Evolutionary conservation across 1,284 basidiomycete species (phyloP).

Genomic region (Prillingera fragicola): DNA sequence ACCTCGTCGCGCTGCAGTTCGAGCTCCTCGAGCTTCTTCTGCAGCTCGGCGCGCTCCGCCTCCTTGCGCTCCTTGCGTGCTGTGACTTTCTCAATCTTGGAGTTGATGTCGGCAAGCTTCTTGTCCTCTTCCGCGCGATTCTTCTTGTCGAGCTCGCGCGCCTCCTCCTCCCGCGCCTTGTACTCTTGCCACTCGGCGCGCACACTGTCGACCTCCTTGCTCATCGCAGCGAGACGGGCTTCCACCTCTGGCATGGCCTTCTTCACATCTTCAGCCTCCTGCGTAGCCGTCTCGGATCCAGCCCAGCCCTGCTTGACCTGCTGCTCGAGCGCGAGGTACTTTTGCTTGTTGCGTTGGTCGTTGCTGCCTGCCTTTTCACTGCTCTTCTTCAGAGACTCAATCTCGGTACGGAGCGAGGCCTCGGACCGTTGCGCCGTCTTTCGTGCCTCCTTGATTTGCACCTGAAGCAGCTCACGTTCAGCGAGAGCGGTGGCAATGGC

Average conservation of each 20-base stretch:
- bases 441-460: conserved; percentile 46
- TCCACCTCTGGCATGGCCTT: conserved; percentile 32
- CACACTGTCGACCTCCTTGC: conserved; percentile 30
- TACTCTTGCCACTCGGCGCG: conserved; percentile 27
- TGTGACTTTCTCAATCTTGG: conserved; percentile 70
- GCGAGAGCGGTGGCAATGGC: conserved; percentile 38
- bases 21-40: conserved; percentile 39
- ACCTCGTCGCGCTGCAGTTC: conserved; percentile 35
- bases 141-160: conserved; percentile 37
- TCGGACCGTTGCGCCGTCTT: conserved; percentile 45
- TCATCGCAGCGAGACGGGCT: conserved; percentile 21
- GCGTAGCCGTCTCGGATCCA: conserved; percentile 39
- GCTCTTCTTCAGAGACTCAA: conserved; percentile 45
- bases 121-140: conserved; percentile 40
- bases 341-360: conserved; percentile 46
- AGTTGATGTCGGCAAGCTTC: conserved; percentile 42
- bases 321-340: conserved; percentile 46
- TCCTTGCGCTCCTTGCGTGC: conserved; percentile 53
- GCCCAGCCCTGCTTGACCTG: conserved; percentile 49
- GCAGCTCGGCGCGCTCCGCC: conserved; percentile 38
- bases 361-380: conserved; percentile 45
- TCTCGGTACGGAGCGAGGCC: conserved; percentile 42
- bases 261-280: conserved; percentile 34
- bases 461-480: conserved; percentile 42
- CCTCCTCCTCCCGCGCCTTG: conserved; percentile 37